Percentiles rank a stretch among this genome's conserved stretches.
These are phyloP conservation scores for Blepharisma stoltei DNA, from an alignment of 73 alveolate genomes.

Conservation along the genomic window DNA sequence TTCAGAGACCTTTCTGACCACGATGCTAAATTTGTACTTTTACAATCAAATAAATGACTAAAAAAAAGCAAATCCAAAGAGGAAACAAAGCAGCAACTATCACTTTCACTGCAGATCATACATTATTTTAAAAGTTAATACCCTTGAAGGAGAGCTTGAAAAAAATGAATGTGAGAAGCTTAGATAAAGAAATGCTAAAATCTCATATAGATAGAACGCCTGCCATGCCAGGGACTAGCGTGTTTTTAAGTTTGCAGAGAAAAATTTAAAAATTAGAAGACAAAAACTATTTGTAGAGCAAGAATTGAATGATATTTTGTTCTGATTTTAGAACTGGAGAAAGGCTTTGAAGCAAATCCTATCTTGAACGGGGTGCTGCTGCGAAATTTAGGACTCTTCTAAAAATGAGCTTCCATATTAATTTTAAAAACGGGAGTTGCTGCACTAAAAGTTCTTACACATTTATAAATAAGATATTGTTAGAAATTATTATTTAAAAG, in stretches of 20 bases:
- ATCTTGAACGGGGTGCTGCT: too few species aligned
- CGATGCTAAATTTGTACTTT: neutral
- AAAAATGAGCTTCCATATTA: too few species aligned
- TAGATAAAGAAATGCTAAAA: neutral
- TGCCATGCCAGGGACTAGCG: conserved; percentile 10
- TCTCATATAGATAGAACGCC: neutral
- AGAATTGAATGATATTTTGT: conserved; percentile 2
- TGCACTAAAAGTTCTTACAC: too few species aligned
- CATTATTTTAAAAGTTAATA: neutral
- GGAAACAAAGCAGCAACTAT: neutral
- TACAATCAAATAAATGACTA: neutral
- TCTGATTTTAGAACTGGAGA: too few species aligned
- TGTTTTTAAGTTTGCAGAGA: conserved; percentile 8
- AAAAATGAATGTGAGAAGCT: neutral
- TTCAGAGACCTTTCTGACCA: neutral
- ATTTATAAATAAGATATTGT: too few species aligned
- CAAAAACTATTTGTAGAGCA: conserved; percentile 21
- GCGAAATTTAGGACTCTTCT: too few species aligned
- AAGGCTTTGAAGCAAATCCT: too few species aligned
- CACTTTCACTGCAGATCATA: neutral
- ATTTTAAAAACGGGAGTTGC: too few species aligned
- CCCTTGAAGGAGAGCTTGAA: conserved; percentile 5
- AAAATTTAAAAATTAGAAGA: conserved; percentile 19
- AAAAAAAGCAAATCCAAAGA: neutral
- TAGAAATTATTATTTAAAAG: too few species aligned